Percentiles rank a stretch among this genome's conserved stretches.
Conservation (phyloP, 495 filamentous ascomycete species). For the Coniosporium apollinis region DNA sequence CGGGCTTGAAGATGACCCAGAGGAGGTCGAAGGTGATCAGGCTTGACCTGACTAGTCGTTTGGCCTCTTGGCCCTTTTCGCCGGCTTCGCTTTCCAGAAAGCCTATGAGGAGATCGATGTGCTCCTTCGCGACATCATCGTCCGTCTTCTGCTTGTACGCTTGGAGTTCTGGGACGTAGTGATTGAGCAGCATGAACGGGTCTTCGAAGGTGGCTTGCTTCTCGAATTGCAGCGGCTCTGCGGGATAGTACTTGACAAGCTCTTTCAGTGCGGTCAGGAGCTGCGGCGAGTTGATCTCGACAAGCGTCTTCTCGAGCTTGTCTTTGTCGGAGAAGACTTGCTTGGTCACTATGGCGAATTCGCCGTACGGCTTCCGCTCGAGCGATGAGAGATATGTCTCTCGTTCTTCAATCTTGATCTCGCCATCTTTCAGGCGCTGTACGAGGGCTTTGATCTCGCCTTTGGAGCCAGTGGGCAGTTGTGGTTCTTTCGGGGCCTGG, state of each 20-base stretch:
- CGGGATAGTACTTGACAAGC: slow-evolving; percentile 68
- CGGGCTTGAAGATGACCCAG: slow-evolving; percentile 86
- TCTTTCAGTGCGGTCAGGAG: slow-evolving; percentile 56
- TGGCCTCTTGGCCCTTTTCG: slow-evolving; percentile 60
- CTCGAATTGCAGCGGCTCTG: slow-evolving; percentile 64
- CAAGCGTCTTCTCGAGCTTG: slow-evolving; percentile 58
- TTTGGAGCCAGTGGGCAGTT: too few relatives aligned
- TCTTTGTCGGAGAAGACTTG: too few relatives aligned
- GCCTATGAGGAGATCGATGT: slow-evolving; percentile 61
- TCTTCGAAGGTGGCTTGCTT: slow-evolving; percentile 44
- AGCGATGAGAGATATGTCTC: too few relatives aligned
- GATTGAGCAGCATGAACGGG: slow-evolving; percentile 77
- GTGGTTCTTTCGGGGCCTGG: too few relatives aligned
- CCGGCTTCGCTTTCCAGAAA: slow-evolving; percentile 78
- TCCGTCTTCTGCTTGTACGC: slow-evolving; percentile 43
- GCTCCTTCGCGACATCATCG: slow-evolving; percentile 40
- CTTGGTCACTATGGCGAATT: too few relatives aligned
- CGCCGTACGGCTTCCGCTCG: too few relatives aligned
- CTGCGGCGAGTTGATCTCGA: slow-evolving; percentile 75
- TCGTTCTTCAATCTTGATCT: too few relatives aligned
- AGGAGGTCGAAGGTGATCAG: slow-evolving; percentile 82
- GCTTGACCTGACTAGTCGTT: slow-evolving; percentile 65
- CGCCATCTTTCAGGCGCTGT: too few relatives aligned
- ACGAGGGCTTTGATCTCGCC: too few relatives aligned
- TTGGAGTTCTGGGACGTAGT: slow-evolving; percentile 66